These are phyloP conservation scores for Trichoderma semiorbis DNA, from an alignment of 2,329 filamentous ascomycete genomes.

Conservation along the genomic window DNA sequence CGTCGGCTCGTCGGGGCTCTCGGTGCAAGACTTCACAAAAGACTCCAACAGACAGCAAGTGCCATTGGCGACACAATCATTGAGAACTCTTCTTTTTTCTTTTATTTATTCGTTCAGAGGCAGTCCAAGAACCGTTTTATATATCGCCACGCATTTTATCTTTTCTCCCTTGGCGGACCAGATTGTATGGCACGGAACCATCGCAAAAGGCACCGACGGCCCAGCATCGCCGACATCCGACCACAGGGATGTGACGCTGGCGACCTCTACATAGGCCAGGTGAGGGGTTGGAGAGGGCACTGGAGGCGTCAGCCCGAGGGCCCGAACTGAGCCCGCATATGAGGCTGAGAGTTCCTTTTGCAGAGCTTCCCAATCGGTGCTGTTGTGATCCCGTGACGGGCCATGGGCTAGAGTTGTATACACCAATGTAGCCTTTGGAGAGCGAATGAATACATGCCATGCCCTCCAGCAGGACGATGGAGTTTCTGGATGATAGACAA, in stretches of 20 bases:
- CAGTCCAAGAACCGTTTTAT: slow-evolving; percentile 22
- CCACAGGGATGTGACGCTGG: slow-evolving; percentile 23
- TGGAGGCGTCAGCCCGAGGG: slow-evolving; percentile 20
- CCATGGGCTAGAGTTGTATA: slow-evolving; percentile 31
- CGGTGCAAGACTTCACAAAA: neutral
- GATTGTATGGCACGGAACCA: slow-evolving; percentile 38
- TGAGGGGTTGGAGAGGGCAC: slow-evolving; percentile 25
- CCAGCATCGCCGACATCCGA: neutral
- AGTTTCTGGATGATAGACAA: slow-evolving; percentile 22
- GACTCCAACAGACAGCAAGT: neutral
- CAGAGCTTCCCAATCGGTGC: slow-evolving; percentile 13
- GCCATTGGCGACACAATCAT: neutral
- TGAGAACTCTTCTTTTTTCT: neutral
- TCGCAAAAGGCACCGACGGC: slow-evolving; percentile 21
- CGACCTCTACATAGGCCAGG: slow-evolving; percentile 33
- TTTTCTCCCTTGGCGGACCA: slow-evolving; percentile 34
- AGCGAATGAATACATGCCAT: slow-evolving; percentile 30
- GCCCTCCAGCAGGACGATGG: slow-evolving; percentile 26
- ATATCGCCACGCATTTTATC: slow-evolving; percentile 34
- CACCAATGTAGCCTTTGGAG: slow-evolving; percentile 24
- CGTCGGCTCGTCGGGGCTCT: slow-evolving; percentile 13
- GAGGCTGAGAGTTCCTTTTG: slow-evolving; percentile 22
- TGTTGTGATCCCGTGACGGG: neutral
- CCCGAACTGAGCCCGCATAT: slow-evolving; percentile 25
- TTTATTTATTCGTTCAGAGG: neutral